phyloP scores from a whole-genome alignment of 306 rosid species.

The Trifolium fragiferum region DNA sequence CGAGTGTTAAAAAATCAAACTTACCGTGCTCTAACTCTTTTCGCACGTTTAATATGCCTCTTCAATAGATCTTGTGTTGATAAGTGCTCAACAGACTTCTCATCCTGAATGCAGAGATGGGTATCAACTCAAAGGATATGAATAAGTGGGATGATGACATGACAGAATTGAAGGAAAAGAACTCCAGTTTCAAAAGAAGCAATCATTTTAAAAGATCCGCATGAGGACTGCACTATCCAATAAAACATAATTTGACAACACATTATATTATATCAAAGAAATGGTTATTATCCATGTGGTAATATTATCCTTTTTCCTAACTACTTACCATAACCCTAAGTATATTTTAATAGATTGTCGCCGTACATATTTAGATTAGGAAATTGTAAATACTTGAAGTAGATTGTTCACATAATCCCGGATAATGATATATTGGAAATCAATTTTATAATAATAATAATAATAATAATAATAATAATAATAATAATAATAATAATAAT shows the following conservation, averaged over 20 bases:
- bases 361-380: neutral
- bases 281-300: constrained; percentile 2
- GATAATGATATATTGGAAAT: neutral
- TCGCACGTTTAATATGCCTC: constrained; percentile 81
- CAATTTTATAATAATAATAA: neutral
- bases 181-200: constrained; percentile 27
- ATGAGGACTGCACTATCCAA: constrained; percentile 9
- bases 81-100: constrained; percentile 54
- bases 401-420: constrained; percentile 9
- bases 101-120: constrained; percentile 56
- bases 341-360: neutral
- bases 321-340: neutral
- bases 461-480: too few relatives aligned
- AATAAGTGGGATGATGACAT: constrained; percentile 20
- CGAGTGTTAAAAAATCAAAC: constrained; percentile 12
- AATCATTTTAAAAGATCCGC: neutral
- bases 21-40: constrained; percentile 80
- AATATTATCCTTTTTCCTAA: constrained; percentile 4
- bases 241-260: neutral
- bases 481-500: too few relatives aligned
- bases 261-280: constrained; percentile 3
- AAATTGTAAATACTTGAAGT: constrained; percentile 9
- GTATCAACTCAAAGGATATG: constrained; percentile 17
- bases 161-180: constrained; percentile 8
- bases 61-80: constrained; percentile 64